These are phyloP conservation scores for Crotalaria pallida DNA, from an alignment of 306 rosid species.

Conservation along the genomic window DNA sequence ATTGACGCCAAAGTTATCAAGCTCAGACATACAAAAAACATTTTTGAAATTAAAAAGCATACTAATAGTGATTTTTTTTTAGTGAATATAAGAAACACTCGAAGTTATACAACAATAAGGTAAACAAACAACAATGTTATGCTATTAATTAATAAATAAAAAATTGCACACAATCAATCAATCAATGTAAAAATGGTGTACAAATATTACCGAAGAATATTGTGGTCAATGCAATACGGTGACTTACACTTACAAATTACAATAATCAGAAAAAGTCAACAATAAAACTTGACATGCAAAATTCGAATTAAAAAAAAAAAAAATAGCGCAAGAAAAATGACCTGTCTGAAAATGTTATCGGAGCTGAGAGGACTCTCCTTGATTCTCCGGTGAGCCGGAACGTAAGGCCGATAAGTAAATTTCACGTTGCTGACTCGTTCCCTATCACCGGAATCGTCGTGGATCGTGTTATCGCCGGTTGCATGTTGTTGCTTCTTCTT, in stretches of 20 bases:
- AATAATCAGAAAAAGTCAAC: neutral
- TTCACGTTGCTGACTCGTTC: constrained; percentile 22
- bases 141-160: too few relatives aligned
- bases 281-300: constrained; percentile 13
- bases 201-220: neutral
- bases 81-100: too few relatives aligned
- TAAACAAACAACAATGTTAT: too few relatives aligned
- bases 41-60: too few relatives aligned
- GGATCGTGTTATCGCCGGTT: neutral
- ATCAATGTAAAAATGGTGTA: neutral
- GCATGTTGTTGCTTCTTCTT: constrained; percentile 34
- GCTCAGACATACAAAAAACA: too few relatives aligned
- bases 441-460: constrained; percentile 12
- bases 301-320: neutral
- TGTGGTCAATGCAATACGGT: neutral
- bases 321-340: neutral
- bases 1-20: too few relatives aligned
- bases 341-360: constrained; percentile 69
- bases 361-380: constrained; percentile 95
- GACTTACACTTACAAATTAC: neutral
- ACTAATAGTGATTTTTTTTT: too few relatives aligned
- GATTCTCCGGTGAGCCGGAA: constrained; percentile 73
- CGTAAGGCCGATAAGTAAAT: constrained; percentile 64
- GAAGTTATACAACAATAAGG: too few relatives aligned
- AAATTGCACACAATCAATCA: neutral